Conservation (phyloP, 495 filamentous ascomycete genomes). For the Daldinia caldariorum region DNA sequence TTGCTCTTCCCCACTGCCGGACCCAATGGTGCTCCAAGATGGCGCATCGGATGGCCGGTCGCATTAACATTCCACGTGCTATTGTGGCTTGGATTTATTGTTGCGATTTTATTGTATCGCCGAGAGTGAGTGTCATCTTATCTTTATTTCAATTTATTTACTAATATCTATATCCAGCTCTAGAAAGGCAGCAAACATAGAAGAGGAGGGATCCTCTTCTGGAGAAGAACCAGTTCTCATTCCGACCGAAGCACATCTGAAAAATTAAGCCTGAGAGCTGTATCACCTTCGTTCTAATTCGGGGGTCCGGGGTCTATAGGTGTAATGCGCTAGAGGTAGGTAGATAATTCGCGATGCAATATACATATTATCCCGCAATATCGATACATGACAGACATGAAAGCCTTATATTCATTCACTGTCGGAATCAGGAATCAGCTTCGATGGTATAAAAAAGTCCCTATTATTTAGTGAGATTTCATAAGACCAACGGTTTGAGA, state of each 20-base stretch:
- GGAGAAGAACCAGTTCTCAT: conserved; percentile 29
- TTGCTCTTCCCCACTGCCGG: conserved; percentile 57
- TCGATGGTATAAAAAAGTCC: background rate
- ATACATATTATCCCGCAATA: background rate
- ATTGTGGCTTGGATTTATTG: conserved; percentile 56
- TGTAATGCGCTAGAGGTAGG: too few relatives aligned
- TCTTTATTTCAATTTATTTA: background rate
- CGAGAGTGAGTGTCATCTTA: conserved; percentile 42
- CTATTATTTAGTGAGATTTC: background rate
- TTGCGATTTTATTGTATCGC: conserved; percentile 50
- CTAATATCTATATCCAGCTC: conserved; percentile 16
- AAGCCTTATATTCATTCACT: background rate
- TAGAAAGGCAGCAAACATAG: background rate
- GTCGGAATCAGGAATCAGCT: background rate
- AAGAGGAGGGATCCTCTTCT: conserved; percentile 19
- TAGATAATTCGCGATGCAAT: background rate
- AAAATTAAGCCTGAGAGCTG: conserved; percentile 3
- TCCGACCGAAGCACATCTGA: conserved; percentile 21
- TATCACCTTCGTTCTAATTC: background rate
- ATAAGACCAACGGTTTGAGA: background rate
- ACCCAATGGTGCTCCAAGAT: conserved; percentile 56
- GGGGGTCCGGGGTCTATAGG: background rate
- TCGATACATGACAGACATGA: background rate
- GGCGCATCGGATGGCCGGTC: conserved; percentile 58
- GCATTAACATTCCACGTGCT: conserved; percentile 54